Base-by-base conservation (phyloP, 352 stramenopile genomes). In the Pythium phragmiticola region DNA sequence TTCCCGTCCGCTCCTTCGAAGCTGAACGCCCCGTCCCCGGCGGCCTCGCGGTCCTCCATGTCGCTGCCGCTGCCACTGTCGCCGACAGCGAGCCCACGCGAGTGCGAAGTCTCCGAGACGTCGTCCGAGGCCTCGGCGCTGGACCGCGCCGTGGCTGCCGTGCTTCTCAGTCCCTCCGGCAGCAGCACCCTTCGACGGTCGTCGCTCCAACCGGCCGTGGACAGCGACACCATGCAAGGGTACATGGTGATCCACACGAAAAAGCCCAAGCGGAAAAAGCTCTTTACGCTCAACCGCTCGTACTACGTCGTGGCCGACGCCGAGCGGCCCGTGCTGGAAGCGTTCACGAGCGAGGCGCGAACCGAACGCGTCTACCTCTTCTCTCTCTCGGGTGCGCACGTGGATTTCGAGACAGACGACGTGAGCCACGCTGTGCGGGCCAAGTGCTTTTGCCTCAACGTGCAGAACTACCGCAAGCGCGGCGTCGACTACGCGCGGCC, bases 361-460 rank as follows among this genome's bases (percentile, higher is more conserved):
- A 60, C 68, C 7, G 80, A 87, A 39, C 64, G 83, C 4, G 65
- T 90, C 28, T 93, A 87, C 49, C 59, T 84, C 49, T 65, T 93
- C 47, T 90, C 82, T 17, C 71, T 93, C 7, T 71, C 72, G 1
- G 70, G 77, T 17, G 82, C 78, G 0, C 54, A 79, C 51, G 63
- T 93, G 42, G 78, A 74, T 28, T 89, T 89, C 55, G 84, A 93
- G 57, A 77, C 82, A 23, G 81, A 90, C 63, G 79, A 86, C 34
- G 59, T 63, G 34, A 69, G 74, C 41, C 80, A 85, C 51, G 82
- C 87, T 30, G 78, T 89, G 47, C 83, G 84, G 60, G 81, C 88
- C 54, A 90, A 90, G 46, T 90, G 78, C 64, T 93, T 93, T 52
- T 87, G 73, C 50, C 72, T 93, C 36, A 78, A 89, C 21, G 82